Percentiles rank a stretch among this genome's conserved stretches.
Conservation (phyloP, 345 rosid genomes). For the Gossypium mustelinum region DNA sequence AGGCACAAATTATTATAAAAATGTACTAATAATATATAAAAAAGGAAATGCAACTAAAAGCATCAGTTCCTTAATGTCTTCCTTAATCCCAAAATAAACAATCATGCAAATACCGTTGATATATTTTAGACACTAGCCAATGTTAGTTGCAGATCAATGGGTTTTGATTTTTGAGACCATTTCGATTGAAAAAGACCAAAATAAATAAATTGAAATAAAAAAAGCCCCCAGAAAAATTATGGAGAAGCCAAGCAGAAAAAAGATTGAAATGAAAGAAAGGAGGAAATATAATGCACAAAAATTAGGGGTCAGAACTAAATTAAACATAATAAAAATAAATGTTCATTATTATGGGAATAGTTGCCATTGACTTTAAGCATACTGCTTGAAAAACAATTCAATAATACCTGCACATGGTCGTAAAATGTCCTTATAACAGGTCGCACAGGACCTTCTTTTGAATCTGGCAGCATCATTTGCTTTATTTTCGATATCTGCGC, state of each 20-base stretch:
- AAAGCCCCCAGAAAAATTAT: background rate
- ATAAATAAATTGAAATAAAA: background rate
- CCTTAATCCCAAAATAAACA: slow-evolving; percentile 4
- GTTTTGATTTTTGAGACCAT: background rate
- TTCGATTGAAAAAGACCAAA: background rate
- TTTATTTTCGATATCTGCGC: slow-evolving; percentile 71
- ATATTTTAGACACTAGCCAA: background rate
- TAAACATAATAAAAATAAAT: background rate
- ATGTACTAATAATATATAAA: background rate
- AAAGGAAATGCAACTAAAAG: background rate
- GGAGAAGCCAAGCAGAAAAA: background rate
- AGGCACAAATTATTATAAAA: background rate
- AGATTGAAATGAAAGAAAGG: background rate
- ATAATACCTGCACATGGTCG: slow-evolving; percentile 66
- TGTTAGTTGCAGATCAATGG: background rate
- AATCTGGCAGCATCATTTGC: slow-evolving; percentile 71
- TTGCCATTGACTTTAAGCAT: background rate
- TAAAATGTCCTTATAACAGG: slow-evolving; percentile 79
- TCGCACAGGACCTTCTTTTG: slow-evolving; percentile 58
- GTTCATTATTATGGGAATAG: background rate
- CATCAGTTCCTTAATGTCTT: background rate
- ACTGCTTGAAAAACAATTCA: background rate
- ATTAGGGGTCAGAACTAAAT: background rate
- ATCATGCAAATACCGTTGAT: background rate
- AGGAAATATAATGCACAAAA: background rate